Conservation (phyloP, 176 grass and related monocot species). For the Luzula sylvatica region DNA sequence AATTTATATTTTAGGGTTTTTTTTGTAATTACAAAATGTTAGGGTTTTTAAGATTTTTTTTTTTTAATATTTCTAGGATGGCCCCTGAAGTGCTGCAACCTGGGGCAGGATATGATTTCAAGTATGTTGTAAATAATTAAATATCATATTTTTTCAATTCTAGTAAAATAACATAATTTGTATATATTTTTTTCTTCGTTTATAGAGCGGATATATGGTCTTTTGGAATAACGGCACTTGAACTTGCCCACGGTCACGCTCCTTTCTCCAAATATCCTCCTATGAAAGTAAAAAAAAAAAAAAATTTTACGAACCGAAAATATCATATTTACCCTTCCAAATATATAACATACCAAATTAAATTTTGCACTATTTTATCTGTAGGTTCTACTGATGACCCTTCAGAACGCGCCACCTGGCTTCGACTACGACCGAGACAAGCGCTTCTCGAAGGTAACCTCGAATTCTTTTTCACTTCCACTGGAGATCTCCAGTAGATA, state of each 20-base stretch:
- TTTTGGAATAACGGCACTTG: conserved; percentile 97
- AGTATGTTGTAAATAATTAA: conserved; percentile 47
- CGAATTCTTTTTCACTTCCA: conserved; percentile 5
- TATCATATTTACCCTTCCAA: no score
- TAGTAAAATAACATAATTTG: conserved; percentile 8
- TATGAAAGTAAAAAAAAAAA: conserved; percentile 86
- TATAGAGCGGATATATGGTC: conserved; percentile 99
- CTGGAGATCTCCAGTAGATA: background rate
- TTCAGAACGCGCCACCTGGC: conserved; percentile 96
- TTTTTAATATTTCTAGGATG: conserved; percentile 49
- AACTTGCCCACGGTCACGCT: conserved; percentile 96
- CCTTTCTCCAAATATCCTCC: conserved; percentile 99
- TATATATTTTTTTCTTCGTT: conserved; percentile 21
- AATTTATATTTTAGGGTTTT: conserved; percentile 7
- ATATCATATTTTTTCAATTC: conserved; percentile 1
- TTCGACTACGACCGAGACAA: conserved; percentile 98
- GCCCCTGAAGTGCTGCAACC: conserved; percentile 97
- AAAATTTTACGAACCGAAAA: no score
- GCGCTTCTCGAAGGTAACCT: conserved; percentile 92
- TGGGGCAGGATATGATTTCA: conserved; percentile 93
- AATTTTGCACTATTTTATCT: background rate
- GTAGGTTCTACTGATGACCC: conserved; percentile 98
- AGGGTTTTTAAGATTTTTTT: conserved; percentile 8
- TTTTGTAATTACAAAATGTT: conserved; percentile 1
- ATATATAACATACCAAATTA: no score